Evolutionary conservation across 495 filamentous ascomycete genomes (phyloP).

Genomic region (Bathelium albidoporum): DNA sequence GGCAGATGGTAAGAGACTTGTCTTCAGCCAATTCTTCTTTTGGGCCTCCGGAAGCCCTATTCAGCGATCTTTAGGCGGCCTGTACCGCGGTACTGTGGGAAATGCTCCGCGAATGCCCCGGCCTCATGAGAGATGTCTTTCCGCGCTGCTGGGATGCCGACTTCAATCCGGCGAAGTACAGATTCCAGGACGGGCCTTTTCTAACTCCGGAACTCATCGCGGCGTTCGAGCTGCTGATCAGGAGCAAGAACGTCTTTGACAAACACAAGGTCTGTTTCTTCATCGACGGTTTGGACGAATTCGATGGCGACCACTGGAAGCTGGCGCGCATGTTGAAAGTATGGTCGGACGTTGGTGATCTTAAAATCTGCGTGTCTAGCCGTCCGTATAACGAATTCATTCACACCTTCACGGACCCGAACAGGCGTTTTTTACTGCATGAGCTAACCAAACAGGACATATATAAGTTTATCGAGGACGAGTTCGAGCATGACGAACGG

Average conservation of each 20-base stretch:
- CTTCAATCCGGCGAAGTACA: not conserved
- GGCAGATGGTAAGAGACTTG: not conserved
- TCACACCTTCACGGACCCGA: not conserved
- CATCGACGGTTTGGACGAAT: not conserved
- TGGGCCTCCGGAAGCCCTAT: not conserved
- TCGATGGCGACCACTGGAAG: not conserved
- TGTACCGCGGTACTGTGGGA: not conserved
- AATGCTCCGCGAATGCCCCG: not conserved
- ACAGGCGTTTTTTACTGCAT: not conserved
- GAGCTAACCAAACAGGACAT: not conserved
- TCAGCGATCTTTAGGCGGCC: not conserved
- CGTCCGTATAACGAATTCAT: not conserved
- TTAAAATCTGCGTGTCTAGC: not conserved
- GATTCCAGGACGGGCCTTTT: not conserved
- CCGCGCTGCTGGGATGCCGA: not conserved
- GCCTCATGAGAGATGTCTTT: not conserved
- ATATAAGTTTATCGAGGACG: not conserved
- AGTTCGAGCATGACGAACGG: not conserved
- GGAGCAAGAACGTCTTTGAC: not conserved
- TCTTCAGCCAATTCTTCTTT: conserved; percentile 1
- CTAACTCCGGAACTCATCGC: not conserved
- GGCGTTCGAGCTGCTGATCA: not conserved
- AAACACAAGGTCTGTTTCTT: conserved; percentile 1
- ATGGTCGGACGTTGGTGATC: not conserved
- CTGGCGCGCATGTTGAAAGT: not conserved